Evolutionary conservation across 1,139 yeast species (phyloP).

Genomic region (Kluyveromyces sp.): DNA sequence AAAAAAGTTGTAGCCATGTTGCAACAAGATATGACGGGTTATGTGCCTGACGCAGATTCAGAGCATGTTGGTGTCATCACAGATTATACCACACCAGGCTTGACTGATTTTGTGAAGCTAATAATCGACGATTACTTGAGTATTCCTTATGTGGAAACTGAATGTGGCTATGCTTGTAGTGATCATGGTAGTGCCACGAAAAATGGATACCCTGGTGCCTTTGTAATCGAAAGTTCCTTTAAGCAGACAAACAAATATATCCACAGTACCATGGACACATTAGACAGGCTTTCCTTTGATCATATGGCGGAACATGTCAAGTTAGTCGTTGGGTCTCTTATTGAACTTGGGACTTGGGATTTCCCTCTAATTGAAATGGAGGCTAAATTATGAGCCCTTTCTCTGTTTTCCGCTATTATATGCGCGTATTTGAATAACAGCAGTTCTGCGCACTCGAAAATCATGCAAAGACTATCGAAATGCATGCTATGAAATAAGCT

Average conservation of each 20-base stretch:
- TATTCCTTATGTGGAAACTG: conserved; percentile 65
- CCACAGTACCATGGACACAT: conserved; percentile 72
- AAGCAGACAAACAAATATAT: conserved; percentile 56
- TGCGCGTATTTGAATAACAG: too few relatives aligned
- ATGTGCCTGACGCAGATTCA: conserved; percentile 48
- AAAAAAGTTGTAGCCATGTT: conserved; percentile 69
- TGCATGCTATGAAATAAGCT: too few relatives aligned
- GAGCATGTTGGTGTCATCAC: conserved; percentile 75
- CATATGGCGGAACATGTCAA: conserved; percentile 77
- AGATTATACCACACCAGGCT: conserved; percentile 57
- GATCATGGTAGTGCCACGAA: conserved; percentile 85
- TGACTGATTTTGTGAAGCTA: conserved; percentile 56
- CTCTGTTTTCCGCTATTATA: too few relatives aligned
- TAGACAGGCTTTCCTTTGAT: conserved; percentile 67
- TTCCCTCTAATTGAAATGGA: background rate
- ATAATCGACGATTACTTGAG: conserved; percentile 53
- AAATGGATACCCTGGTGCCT: conserved; percentile 76
- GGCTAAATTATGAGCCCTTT: background rate
- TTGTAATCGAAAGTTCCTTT: conserved; percentile 71
- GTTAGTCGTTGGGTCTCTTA: conserved; percentile 60
- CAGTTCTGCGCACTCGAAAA: too few relatives aligned
- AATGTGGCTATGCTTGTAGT: conserved; percentile 89
- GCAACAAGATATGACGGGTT: conserved; percentile 97
- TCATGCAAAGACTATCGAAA: too few relatives aligned
- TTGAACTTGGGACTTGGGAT: conserved; percentile 48